Percentiles rank a stretch among this genome's conserved stretches.
These are phyloP conservation scores for Millerago galiae DNA, from an alignment of 805 yeast genomes.

Conservation along the genomic window DNA sequence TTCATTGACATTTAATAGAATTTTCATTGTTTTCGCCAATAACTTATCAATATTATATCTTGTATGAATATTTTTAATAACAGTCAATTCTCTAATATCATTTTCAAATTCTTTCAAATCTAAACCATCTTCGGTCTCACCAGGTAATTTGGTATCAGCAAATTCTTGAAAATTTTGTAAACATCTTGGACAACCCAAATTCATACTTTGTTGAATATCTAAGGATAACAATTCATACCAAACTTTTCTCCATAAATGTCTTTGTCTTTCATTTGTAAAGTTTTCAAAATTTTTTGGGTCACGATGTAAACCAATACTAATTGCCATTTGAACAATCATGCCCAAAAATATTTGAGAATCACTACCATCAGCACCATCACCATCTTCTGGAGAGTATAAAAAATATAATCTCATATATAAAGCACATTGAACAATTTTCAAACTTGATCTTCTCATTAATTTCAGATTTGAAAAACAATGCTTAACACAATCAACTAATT, in stretches of 20 bases:
- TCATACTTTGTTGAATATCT: constrained; percentile 37
- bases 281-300: constrained; percentile 54
- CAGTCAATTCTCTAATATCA: constrained; percentile 38
- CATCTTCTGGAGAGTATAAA: constrained; percentile 53
- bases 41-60: constrained; percentile 41
- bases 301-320: constrained; percentile 59
- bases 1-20: constrained; percentile 28
- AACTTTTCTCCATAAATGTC: constrained; percentile 50
- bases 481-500: constrained; percentile 38
- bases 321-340: constrained; percentile 58
- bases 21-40: constrained; percentile 34
- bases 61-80: constrained; percentile 40
- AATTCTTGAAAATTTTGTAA: constrained; percentile 32
- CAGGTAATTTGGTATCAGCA: constrained; percentile 39
- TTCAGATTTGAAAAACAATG: constrained; percentile 37
- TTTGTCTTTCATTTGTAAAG: constrained; percentile 30
- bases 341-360: constrained; percentile 51
- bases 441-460: constrained; percentile 37
- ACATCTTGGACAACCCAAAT: constrained; percentile 34
- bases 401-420: constrained; percentile 50
- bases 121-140: constrained; percentile 18
- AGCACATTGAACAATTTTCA: constrained; percentile 54
- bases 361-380: constrained; percentile 52
- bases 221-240: constrained; percentile 44
- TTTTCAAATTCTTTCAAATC: constrained; percentile 17